phyloP scores from a whole-genome alignment of 2,329 filamentous ascomycete genomes.

The Fusarium papillatum region DNA sequence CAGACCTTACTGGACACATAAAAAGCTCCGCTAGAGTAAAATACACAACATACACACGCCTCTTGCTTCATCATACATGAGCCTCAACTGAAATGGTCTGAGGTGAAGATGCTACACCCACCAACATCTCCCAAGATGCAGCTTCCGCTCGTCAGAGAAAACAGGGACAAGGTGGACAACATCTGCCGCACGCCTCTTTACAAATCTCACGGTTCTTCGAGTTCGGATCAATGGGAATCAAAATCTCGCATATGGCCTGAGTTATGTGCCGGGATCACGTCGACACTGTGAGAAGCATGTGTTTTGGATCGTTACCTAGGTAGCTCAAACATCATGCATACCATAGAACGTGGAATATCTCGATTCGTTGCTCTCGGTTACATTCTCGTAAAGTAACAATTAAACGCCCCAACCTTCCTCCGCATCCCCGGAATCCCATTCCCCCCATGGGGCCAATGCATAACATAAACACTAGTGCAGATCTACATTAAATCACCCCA shows the following conservation, averaged over 20 bases:
- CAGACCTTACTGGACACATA: neutral
- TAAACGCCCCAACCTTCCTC: neutral
- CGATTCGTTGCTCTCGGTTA: neutral
- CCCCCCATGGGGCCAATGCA: neutral
- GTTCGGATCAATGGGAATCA: conserved; percentile 9
- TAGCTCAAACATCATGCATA: neutral
- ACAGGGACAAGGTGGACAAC: conserved; percentile 1
- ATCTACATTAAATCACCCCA: conserved; percentile 21
- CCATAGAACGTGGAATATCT: neutral
- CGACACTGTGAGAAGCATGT: neutral
- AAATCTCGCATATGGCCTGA: neutral
- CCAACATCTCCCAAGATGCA: conserved; percentile 7
- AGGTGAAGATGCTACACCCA: neutral
- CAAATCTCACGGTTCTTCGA: neutral
- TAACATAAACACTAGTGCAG: neutral
- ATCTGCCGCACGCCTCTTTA: neutral
- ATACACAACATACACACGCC: neutral
- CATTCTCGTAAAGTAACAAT: conserved; percentile 7
- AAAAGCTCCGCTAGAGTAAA: neutral
- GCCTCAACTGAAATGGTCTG: conserved; percentile 6
- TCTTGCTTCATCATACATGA: conserved; percentile 4
- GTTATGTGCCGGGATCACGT: neutral
- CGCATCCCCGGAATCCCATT: neutral
- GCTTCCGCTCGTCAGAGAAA: neutral
- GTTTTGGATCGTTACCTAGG: neutral